A percentile compares a stretch with the other conserved stretches of the same genome.
Evolutionary conservation across 73 alveolate species (phyloP).

Genomic region (Tetrahymena elliotti): DNA sequence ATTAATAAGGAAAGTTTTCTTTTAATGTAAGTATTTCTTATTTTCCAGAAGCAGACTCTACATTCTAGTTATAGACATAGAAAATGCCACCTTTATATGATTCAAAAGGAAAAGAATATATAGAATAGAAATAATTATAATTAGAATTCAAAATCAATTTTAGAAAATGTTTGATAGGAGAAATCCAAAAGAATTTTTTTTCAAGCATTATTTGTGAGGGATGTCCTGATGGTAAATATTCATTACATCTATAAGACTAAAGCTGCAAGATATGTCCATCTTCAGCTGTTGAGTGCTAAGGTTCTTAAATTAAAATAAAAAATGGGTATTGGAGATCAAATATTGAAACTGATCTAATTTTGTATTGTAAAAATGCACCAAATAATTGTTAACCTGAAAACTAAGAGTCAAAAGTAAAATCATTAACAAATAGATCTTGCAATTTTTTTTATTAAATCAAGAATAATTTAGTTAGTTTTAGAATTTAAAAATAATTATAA

Average conservation of each 20-base stretch:
- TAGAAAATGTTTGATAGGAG: neutral
- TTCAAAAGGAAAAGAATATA: neutral
- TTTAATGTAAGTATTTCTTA: neutral
- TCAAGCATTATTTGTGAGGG: neutral
- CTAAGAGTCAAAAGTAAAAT: neutral
- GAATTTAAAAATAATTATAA: no score
- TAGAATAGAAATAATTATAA: neutral
- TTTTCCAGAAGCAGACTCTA: neutral
- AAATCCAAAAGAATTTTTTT: neutral
- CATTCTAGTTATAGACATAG: neutral
- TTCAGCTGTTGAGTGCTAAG: neutral
- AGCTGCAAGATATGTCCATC: neutral
- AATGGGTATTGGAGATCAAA: neutral
- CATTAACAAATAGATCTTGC: no score
- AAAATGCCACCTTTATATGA: neutral
- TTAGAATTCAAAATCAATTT: neutral
- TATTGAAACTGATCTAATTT: neutral
- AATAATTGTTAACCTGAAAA: neutral
- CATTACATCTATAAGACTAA: neutral
- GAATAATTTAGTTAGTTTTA: neutral
- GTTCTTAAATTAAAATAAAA: neutral
- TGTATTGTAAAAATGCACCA: neutral
- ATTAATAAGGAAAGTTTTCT: neutral
- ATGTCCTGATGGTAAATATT: neutral
- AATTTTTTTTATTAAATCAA: no score